Base-by-base conservation (phyloP, 345 rosid species). In the Corymbia maculata region DNA sequence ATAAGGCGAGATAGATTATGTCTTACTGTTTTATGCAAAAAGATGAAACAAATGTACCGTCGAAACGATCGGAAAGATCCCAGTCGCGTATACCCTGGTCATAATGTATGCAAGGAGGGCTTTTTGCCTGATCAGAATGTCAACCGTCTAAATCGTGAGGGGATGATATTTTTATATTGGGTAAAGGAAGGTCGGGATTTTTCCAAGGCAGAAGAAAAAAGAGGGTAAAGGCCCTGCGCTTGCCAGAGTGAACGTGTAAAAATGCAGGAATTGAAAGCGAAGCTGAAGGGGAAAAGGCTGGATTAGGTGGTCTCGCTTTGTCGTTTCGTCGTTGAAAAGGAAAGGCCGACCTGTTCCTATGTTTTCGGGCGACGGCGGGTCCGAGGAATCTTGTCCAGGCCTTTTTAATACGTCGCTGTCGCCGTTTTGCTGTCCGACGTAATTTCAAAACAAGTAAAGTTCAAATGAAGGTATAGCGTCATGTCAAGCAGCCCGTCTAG, bases 381-480 rank as follows among this genome's bases (percentile, higher is more conserved):
- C 68, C 68, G 82, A 75, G 28, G 82, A 75, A 75, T 75, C 49
- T 19, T 22, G 82, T 42, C 49, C 82, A 36, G 6, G 42, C 42
- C 80, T 36, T 75, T 21, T 75, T 2, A 36, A 19, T 36, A 19
- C 49, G 19, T 36, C 1, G 49, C 14, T 42, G 49, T 75, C 82
- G 82, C 6, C 26, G 28, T 36, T 70, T 36, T 3, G 7, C 47
- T 70, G 11, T 36, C 7, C 7, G 3, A 10, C 82, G 19, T 42
- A 19, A 19, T 42, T 42, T 10, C 19, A 49, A 21, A 8, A 0
- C 2, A 19, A 4, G 26, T 2, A 17, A 68, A 0, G 0, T 42
- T 1, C 4, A 42, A 42, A 0, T 1, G 1, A 5, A 0, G 14
- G 3, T 22, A 75, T 9, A 6, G 30, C 49, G 1, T 7, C 22